phyloP scores from a whole-genome alignment of 192 early-diverging fungal genomes.

The Ambispora gerdemannii region DNA sequence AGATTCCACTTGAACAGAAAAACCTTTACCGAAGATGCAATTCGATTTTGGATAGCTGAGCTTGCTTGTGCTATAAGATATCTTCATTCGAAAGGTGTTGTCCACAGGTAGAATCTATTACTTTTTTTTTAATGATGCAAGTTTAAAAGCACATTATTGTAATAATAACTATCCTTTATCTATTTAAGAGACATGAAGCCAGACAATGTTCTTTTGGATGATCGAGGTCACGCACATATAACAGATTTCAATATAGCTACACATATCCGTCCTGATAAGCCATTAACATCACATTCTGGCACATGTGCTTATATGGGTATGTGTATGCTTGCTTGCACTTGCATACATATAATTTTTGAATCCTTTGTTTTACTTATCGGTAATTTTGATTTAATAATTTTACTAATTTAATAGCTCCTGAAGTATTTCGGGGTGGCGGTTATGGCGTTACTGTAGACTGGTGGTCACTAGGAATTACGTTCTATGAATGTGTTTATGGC shows the following conservation, averaged over 20 bases:
- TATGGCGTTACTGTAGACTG: slow-evolving; percentile 88
- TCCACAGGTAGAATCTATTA: slow-evolving; percentile 78
- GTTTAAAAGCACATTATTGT: no score
- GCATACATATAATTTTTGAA: not conserved
- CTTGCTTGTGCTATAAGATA: slow-evolving; percentile 75
- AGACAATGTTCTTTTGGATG: slow-evolving; percentile 80
- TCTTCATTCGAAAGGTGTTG: slow-evolving; percentile 76
- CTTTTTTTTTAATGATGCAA: no score
- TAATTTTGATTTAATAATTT: slow-evolving; percentile 10
- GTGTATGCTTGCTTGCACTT: not conserved
- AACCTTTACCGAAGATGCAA: slow-evolving; percentile 69
- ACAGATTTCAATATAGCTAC: slow-evolving; percentile 98
- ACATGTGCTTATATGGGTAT: slow-evolving; percentile 87
- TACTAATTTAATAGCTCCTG: slow-evolving; percentile 52
- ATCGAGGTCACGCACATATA: slow-evolving; percentile 81
- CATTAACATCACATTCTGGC: slow-evolving; percentile 81
- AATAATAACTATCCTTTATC: not conserved
- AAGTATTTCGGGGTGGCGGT: slow-evolving; percentile 62
- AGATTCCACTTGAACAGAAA: slow-evolving; percentile 73
- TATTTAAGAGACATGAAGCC: slow-evolving; percentile 81
- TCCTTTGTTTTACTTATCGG: not conserved
- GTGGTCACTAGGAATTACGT: slow-evolving; percentile 90
- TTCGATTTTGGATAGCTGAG: slow-evolving; percentile 90
- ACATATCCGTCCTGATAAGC: slow-evolving; percentile 54
- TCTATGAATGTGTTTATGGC: slow-evolving; percentile 86